These are phyloP conservation scores for Tetrastigma voinierianum DNA, from an alignment of 164 flowering plant species.

Conservation along the genomic window DNA sequence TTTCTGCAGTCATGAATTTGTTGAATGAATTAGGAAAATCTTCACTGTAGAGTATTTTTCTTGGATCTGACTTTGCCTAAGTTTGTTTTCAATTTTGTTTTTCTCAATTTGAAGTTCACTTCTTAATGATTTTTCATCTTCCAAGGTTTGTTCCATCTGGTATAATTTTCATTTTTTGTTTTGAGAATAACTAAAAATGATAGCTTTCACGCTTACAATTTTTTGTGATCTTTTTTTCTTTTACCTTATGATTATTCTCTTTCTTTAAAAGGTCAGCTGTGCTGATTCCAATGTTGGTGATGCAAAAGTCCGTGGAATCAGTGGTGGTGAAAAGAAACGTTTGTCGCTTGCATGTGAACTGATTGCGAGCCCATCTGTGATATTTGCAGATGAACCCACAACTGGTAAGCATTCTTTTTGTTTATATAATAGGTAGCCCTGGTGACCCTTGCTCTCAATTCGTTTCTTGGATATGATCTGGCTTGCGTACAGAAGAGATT, in stretches of 20 bases:
- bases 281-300: slow-evolving; percentile 92
- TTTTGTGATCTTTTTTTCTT: neutral
- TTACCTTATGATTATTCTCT: slow-evolving; percentile 1
- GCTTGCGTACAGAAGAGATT: too few relatives aligned
- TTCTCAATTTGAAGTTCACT: too few relatives aligned
- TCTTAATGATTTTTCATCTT: too few relatives aligned
- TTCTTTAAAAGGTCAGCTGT: slow-evolving; percentile 71
- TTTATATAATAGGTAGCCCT: neutral
- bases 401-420: slow-evolving; percentile 53
- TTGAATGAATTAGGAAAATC: too few relatives aligned
- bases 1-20: neutral
- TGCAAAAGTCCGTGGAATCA: slow-evolving; percentile 94
- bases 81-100: too few relatives aligned
- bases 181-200: slow-evolving; percentile 4
- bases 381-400: slow-evolving; percentile 98
- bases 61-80: too few relatives aligned
- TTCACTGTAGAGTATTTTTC: too few relatives aligned
- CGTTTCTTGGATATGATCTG: too few relatives aligned
- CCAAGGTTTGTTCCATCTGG: too few relatives aligned
- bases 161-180: neutral
- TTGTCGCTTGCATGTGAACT: slow-evolving; percentile 95
- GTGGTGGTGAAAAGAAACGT: slow-evolving; percentile 99
- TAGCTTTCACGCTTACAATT: neutral
- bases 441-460: too few relatives aligned
- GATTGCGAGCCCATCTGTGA: slow-evolving; percentile 95